Base-by-base conservation (phyloP, 106 monocot genomes). In the Dendrobium chrysotoxum region DNA sequence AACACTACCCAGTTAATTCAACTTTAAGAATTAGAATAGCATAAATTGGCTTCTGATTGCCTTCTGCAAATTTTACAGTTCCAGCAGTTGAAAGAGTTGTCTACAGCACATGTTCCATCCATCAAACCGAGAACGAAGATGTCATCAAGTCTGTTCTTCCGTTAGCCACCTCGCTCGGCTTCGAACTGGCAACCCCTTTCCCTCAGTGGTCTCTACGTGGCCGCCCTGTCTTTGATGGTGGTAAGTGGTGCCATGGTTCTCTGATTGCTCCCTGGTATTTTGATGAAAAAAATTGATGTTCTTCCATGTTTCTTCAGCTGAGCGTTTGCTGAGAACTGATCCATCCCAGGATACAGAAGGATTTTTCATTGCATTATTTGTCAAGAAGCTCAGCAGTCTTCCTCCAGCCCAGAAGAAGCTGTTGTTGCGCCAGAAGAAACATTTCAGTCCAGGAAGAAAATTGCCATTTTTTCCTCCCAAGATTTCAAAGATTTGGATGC, bases 81-180 rank as follows among this genome's bases (percentile, higher is more conserved):
- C 91, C 98, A 35, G 80, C 84, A 26, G 98, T 95, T 39, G 92
- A 91, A 79, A 91, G 92, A 77, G 81, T 95, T 5, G 92, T 91
- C n/a, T 99, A 95, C 78, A 99, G 98, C 82, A 99, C 95, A 25
- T 99, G 98, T 77, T 99, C 98, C 12, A 83, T 99, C 46, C 83
- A 93, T 78, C 92, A 88, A 80, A 79, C 79, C 30, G 98, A 99
- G 81, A 99, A 99, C 58, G 98, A 99, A 75, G 92, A 99, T 80
- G 98, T 95, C 28, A 47, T 99, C 47, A 81, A 77, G 11, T 88
- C 95, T 0, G 87, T 95, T 77, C 91, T 99, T 47, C 95, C 91
- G 41, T 76, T 99, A 21, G 95, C 98, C 4, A 25, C 86, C 2
- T 95, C 89, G 15, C 85, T 93, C 53, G 70, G 80, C 73, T 99